Evolutionary conservation across 75 land plant genomes (phyloP).

Genomic region (Sequoia sempervirens): DNA sequence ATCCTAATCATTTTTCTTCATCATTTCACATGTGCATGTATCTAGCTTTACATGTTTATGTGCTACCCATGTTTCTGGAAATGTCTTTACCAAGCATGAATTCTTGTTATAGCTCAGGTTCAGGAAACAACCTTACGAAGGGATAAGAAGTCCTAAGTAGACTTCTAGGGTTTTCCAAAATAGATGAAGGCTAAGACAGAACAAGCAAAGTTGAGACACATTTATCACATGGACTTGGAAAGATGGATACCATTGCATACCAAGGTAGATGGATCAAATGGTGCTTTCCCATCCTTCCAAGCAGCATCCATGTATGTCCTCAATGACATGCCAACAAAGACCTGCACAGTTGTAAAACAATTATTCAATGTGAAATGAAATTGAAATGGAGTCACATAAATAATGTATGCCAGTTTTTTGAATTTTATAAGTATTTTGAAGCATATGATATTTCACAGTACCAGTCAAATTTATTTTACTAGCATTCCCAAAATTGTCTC

Average conservation of each 20-base stretch:
- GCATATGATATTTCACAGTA: neutral
- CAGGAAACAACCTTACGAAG: neutral
- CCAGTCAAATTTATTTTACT: neutral
- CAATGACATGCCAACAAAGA: slow-evolving; percentile 93
- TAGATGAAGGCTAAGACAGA: too few species aligned
- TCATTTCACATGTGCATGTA: neutral
- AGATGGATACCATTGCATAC: slow-evolving; percentile 38
- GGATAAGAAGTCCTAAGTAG: neutral
- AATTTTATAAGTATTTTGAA: neutral
- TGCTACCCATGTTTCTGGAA: neutral
- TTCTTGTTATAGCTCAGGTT: neutral
- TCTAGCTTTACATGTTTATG: neutral
- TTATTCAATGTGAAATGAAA: neutral
- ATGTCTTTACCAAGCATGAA: neutral
- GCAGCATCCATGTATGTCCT: slow-evolving; percentile 98
- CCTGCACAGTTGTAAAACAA: slow-evolving; percentile 43
- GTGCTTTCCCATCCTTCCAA: slow-evolving; percentile 97
- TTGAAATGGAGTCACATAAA: neutral
- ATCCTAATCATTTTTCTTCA: neutral
- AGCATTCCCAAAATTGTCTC: neutral
- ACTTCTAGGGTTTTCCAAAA: too few species aligned
- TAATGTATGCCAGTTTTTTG: neutral
- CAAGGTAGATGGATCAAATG: slow-evolving; percentile 97
- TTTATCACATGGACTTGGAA: neutral
- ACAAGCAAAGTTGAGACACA: neutral